Percentiles rank a stretch among this genome's conserved stretches.
Conservation (phyloP, 2,329 filamentous ascomycete species). For the Aspergillus jensenii region DNA sequence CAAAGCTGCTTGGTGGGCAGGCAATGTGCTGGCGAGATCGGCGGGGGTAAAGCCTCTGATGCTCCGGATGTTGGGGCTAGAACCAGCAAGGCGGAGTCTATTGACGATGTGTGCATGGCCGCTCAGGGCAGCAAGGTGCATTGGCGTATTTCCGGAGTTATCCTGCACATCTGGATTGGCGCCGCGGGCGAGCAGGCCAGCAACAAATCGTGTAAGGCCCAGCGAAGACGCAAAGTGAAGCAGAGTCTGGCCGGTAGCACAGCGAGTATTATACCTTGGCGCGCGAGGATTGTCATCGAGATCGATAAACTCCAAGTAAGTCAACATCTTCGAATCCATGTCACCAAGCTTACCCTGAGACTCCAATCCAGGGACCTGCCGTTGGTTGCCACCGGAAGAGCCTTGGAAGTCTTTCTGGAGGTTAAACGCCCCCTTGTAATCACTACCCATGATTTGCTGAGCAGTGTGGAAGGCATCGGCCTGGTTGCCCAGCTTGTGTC, state of each 20-base stretch:
- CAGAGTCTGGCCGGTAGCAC: constrained; percentile 72
- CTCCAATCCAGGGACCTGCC: constrained; percentile 45
- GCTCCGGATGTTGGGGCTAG: constrained; percentile 69
- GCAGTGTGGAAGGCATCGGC: constrained; percentile 50
- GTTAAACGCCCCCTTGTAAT: constrained; percentile 49
- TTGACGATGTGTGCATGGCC: constrained; percentile 74
- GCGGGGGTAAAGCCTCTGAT: constrained; percentile 68
- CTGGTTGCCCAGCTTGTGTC: constrained; percentile 47
- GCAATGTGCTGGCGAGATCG: constrained; percentile 67
- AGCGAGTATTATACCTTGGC: constrained; percentile 65
- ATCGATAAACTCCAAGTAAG: constrained; percentile 75
- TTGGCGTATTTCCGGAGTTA: constrained; percentile 75
- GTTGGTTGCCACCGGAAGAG: constrained; percentile 46
- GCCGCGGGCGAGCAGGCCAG: constrained; percentile 73
- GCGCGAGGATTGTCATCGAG: constrained; percentile 70
- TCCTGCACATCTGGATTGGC: constrained; percentile 74
- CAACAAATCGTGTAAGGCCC: constrained; percentile 72
- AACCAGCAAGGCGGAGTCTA: constrained; percentile 70
- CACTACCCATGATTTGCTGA: constrained; percentile 49
- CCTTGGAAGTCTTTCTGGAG: constrained; percentile 43
- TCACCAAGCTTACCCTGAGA: constrained; percentile 48
- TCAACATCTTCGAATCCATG: constrained; percentile 68
- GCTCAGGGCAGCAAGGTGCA: constrained; percentile 78
- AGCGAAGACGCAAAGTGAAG: constrained; percentile 76
- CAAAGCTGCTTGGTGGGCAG: constrained; percentile 64